A percentile compares a stretch with the other conserved stretches of the same genome.
Evolutionary conservation across 1,139 yeast species (phyloP).

Genomic region (Kazachstania sp.): DNA sequence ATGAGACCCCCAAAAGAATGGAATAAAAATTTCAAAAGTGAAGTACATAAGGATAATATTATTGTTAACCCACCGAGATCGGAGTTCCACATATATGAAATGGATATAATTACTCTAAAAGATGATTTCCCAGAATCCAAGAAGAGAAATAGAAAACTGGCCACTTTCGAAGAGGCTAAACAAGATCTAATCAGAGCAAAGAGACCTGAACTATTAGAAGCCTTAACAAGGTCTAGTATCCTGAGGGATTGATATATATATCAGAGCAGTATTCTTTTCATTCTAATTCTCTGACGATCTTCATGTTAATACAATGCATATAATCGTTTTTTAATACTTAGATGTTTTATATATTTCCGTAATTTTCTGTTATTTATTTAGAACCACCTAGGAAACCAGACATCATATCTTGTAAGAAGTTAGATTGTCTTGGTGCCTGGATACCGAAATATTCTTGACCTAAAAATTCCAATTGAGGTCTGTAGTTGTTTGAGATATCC

Average conservation of each 20-base stretch:
- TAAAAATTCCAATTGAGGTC: conserved; percentile 42
- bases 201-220: conserved; percentile 62
- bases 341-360: background rate
- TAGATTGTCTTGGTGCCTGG: conserved; percentile 47
- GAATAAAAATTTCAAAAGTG: conserved; percentile 26
- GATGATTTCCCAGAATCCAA: conserved; percentile 67
- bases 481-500: conserved; percentile 31
- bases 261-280: background rate
- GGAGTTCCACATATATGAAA: conserved; percentile 79
- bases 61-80: conserved; percentile 46
- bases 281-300: background rate
- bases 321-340: background rate
- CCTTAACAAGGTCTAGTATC: conserved; percentile 40
- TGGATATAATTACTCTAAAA: conserved; percentile 49
- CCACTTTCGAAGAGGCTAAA: conserved; percentile 62
- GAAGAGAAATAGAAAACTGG: conserved; percentile 64
- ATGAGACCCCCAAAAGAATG: conserved; percentile 59
- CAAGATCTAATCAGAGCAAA: conserved; percentile 51
- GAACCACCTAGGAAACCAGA: conserved; percentile 55
- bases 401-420: conserved; percentile 79
- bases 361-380: conserved; percentile 7
- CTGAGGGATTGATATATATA: conserved; percentile 9
- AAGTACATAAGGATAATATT: conserved; percentile 17
- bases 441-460: conserved; percentile 54
- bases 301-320: too few species aligned